Percentiles rank a stretch among this genome's conserved stretches.
Conservation (phyloP, 768 basidiomycete species). For the Amanita phalloides region DNA sequence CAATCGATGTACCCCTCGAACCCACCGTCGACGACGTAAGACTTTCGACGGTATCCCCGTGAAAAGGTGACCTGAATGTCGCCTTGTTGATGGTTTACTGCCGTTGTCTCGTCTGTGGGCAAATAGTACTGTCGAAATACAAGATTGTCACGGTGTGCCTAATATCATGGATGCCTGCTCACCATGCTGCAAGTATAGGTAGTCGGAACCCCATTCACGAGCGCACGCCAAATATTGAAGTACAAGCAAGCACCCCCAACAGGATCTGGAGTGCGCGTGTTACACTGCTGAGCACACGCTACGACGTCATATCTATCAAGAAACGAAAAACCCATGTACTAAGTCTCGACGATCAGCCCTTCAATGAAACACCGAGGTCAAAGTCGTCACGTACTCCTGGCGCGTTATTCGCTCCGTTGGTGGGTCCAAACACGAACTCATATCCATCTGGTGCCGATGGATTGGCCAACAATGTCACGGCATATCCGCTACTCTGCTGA, state of each 20-base stretch:
- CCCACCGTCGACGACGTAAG: slow-evolving; percentile 27
- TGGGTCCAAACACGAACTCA: slow-evolving; percentile 31
- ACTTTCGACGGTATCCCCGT: slow-evolving; percentile 32
- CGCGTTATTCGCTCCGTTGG: slow-evolving; percentile 35
- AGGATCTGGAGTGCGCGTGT: slow-evolving; percentile 28
- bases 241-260: slow-evolving; percentile 36
- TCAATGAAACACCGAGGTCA: neutral
- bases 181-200: slow-evolving; percentile 43
- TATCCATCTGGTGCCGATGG: slow-evolving; percentile 25
- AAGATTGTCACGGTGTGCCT: neutral
- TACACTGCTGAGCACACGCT: slow-evolving; percentile 35
- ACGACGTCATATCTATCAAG: slow-evolving; percentile 37
- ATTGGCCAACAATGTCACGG: slow-evolving; percentile 23
- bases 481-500: slow-evolving; percentile 32
- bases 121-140: slow-evolving; percentile 27
- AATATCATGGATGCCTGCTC: slow-evolving; percentile 6
- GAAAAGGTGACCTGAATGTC: slow-evolving; percentile 33
- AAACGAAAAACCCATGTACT: slow-evolving; percentile 46
- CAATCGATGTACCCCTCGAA: slow-evolving; percentile 32
- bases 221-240: slow-evolving; percentile 45
- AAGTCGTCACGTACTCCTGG: slow-evolving; percentile 21
- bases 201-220: slow-evolving; percentile 32
- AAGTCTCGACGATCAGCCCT: neutral
- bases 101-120: slow-evolving; percentile 29
- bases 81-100: slow-evolving; percentile 35